Conservation (phyloP, 2,329 filamentous ascomycete genomes). For the Aspergillus brasiliensis region DNA sequence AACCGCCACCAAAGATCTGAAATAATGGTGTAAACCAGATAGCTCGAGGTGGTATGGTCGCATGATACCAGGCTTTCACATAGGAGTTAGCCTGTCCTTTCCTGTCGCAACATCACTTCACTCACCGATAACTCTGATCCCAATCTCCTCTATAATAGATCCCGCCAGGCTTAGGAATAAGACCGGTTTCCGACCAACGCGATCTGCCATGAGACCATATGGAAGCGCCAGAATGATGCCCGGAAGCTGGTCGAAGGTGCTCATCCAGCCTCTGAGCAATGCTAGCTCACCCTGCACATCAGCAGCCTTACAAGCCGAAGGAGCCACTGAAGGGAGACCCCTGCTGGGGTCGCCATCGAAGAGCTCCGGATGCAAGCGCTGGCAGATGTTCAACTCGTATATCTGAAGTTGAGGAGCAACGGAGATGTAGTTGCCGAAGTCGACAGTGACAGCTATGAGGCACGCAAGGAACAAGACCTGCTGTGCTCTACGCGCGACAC, state of each 20-base stretch:
- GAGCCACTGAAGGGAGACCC: neutral
- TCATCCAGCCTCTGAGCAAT: conserved; percentile 15
- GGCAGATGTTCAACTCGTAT: conserved; percentile 18
- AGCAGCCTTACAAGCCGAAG: conserved; percentile 8
- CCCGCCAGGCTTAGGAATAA: conserved; percentile 12
- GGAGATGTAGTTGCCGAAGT: conserved; percentile 14
- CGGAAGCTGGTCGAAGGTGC: conserved; percentile 13
- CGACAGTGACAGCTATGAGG: conserved; percentile 9
- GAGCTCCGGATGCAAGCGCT: conserved; percentile 12
- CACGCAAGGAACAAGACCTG: conserved; percentile 11
- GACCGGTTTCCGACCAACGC: conserved; percentile 13
- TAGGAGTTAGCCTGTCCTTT: neutral
- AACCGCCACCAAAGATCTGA: conserved; percentile 18
- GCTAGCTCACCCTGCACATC: conserved; percentile 18
- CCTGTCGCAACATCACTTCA: neutral
- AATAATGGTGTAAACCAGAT: conserved; percentile 19
- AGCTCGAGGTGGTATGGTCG: conserved; percentile 9
- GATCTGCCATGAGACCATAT: conserved; percentile 18
- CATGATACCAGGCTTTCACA: conserved; percentile 9
- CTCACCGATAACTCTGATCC: conserved; percentile 12
- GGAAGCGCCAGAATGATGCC: conserved; percentile 16
- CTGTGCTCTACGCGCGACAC: neutral
- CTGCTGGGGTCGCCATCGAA: neutral
- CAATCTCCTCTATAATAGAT: conserved; percentile 8
- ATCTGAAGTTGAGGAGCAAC: conserved; percentile 17